phyloP scores from a whole-genome alignment of 352 stramenopile genomes.

The Phytophthora rubi region DNA sequence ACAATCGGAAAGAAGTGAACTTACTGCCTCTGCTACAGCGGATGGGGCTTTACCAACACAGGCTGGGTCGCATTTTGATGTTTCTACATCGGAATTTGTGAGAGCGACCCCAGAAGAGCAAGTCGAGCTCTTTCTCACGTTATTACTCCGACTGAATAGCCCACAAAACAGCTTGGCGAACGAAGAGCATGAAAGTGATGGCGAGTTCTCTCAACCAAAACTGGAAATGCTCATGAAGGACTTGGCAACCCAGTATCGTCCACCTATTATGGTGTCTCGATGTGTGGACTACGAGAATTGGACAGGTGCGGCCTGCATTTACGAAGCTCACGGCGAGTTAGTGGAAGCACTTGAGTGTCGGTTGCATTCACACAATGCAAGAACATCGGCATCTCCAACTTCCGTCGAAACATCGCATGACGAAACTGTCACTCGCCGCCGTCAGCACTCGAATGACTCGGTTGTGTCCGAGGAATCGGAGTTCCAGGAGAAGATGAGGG shows the following conservation, averaged over 20 bases:
- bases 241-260: slow-evolving; percentile 71
- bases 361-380: slow-evolving; percentile 67
- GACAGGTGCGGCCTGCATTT: slow-evolving; percentile 75
- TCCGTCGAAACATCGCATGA: slow-evolving; percentile 5
- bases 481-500: slow-evolving; percentile 60
- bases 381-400: slow-evolving; percentile 13
- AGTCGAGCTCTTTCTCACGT: slow-evolving; percentile 78
- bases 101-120: slow-evolving; percentile 50
- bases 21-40: neutral
- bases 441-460: slow-evolving; percentile 39
- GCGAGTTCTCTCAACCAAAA: slow-evolving; percentile 50
- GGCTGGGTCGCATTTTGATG: slow-evolving; percentile 30
- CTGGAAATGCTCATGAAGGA: slow-evolving; percentile 65
- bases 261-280: slow-evolving; percentile 75
- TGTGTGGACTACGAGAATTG: slow-evolving; percentile 88
- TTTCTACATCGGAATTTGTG: slow-evolving; percentile 62
- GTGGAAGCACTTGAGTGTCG: slow-evolving; percentile 87
- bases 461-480: slow-evolving; percentile 46
- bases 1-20: slow-evolving; percentile 6
- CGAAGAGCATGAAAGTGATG: slow-evolving; percentile 13
- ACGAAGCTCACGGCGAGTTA: slow-evolving; percentile 80
- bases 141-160: slow-evolving; percentile 68
- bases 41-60: slow-evolving; percentile 19
- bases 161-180: neutral
- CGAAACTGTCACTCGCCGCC: slow-evolving; percentile 34